Conservation (phyloP, 805 yeast species). For the Saccharomycopsis amapae region DNA sequence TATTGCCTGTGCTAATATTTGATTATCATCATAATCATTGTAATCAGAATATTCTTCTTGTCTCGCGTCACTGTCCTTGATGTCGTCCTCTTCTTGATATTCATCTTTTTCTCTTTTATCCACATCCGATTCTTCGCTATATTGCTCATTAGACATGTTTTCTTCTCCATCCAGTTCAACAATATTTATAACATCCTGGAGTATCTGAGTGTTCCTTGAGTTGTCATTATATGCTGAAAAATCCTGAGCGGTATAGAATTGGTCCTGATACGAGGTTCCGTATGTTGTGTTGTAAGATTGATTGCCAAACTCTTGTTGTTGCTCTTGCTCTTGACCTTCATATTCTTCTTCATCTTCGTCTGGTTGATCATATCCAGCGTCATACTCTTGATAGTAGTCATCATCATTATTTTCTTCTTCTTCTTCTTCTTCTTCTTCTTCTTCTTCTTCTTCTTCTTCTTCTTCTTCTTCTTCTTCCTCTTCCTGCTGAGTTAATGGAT, state of each 20-base stretch:
- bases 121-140: background rate
- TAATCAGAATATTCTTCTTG: background rate
- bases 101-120: background rate
- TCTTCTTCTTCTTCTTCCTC: background rate
- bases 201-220: background rate
- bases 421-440: slow-evolving; percentile 8
- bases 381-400: background rate
- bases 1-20: slow-evolving; percentile 1
- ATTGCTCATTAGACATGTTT: background rate
- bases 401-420: background rate
- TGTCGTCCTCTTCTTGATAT: background rate
- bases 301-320: background rate
- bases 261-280: background rate
- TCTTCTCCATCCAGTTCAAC: no score
- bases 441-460: slow-evolving; percentile 1
- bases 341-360: background rate
- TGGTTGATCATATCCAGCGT: background rate
- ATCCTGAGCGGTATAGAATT: slow-evolving; percentile 4
- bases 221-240: background rate
- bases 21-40: background rate
- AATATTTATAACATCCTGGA: slow-evolving; percentile 1
- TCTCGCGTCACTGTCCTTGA: background rate
- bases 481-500: background rate
- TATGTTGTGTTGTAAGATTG: background rate
- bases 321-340: background rate